Base-by-base conservation (phyloP, 73 alveolate genomes). In the Blepharisma stoltei region DNA sequence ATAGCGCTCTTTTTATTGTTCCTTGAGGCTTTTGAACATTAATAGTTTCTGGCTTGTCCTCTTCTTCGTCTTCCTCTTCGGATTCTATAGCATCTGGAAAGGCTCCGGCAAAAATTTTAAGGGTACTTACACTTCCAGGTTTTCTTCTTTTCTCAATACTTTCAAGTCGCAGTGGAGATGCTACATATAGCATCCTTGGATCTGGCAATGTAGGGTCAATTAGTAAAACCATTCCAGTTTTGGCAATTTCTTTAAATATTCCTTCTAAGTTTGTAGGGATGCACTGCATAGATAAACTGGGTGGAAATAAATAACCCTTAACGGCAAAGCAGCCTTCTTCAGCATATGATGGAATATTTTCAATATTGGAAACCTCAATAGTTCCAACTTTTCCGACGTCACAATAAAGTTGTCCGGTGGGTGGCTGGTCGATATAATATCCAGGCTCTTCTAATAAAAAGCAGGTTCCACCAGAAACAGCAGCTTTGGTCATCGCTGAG, bases 161-260 rank as follows among this genome's bases (percentile, higher is more conserved):
- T 5, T 60, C 73, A 0, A 60, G 47, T 60, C 73, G 14, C 0
- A 60, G 23, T 1, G 73, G 73, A 60, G 73, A 60, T 8, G 73
- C 73, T 38, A 60, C 23, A 38, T 20, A 60, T 60, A 60, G 46
- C 73, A 60, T 60, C 46, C 73, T 14, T 25, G 73, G 73, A 25
- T 60, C 73, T 20, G 73, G 73, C 49, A 60, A 25, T n/a, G 14
- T 60, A 60, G 73, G 73, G 73, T 60, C 73, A 20, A 60, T 14
- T 14, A 60, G 5, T 20, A 60, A n/a, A 38, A 38, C 49, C 37
- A 60, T 25, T 60, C 23, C 23, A 14, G 46, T 18, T 18, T 60
- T 60, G 14, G 38, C 41, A 32, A 32, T 32, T 32, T 32, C 41
- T 32, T 32, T 32, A 3, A 32, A 32, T 1, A 32, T 32, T 32